Base-by-base conservation (phyloP, 139 green algal species). In the Trebouxia sp. region DNA sequence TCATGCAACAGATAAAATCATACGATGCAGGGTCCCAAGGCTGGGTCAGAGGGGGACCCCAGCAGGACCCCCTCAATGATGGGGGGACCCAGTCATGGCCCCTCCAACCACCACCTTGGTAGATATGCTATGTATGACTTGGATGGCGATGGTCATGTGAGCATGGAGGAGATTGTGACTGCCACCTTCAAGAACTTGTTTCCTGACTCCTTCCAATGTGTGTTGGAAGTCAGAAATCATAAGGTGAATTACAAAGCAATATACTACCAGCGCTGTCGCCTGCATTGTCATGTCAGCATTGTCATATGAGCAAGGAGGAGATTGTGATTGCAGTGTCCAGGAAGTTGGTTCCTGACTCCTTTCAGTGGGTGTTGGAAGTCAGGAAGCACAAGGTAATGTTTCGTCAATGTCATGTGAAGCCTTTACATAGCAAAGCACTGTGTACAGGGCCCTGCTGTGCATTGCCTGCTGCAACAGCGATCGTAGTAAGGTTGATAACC, bases 191-290 rank as follows among this genome's bases (percentile, higher is more conserved):
- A 51, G 32, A 39, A 37, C 79, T 70, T 94, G 38, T 94, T 94
- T 82, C 86, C 86, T 1, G 70, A 88, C 15, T 83, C 88, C 62
- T 94, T 94, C 82, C 83, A 90, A 43, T 65, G 80, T 26, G 83
- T 85, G 6, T 66, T 89, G 10, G 82, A 85, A n/a, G 83, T 92
- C 11, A 69, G 62, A 26, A 83, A 86, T 1, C 83, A 89, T 78
- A 85, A 89, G 77, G 81, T 85, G 38, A 45, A 35, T 38, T 15
- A n/a, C n/a, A n/a, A n/a, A n/a, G n/a, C n/a, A n/a, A 65, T 66
- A 22, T 39, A 26, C 53, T 24, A 32, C 50, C 15, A 58, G 15
- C 50, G 50, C 50, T 15, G 50, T 15, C 20, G 20, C 15, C 50
- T 58, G 50, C 20, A 20, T 58, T n/a, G n/a, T n/a, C n/a, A n/a